A percentile compares a stretch with the other conserved stretches of the same genome.
Evolutionary conservation across 2,329 filamentous ascomycete genomes (phyloP).

Genomic region (Hypoxylon sp.): DNA sequence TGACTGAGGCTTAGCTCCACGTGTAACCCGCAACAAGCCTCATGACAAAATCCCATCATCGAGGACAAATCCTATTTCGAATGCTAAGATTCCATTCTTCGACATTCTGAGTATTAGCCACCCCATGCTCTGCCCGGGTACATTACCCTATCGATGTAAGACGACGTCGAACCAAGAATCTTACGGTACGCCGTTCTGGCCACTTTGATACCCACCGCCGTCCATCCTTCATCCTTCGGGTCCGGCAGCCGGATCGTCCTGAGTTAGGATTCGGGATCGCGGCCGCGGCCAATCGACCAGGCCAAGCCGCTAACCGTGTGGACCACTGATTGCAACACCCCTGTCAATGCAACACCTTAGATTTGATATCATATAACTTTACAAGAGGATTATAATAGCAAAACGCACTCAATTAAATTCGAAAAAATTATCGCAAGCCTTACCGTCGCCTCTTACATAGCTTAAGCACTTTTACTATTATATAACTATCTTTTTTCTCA

Average conservation of each 20-base stretch:
- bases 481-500: neutral
- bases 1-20: neutral
- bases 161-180: neutral
- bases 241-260: slow-evolving; percentile 17
- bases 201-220: neutral
- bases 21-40: neutral
- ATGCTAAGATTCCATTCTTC: neutral
- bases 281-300: neutral
- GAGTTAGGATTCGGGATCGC: too few species aligned
- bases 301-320: slow-evolving; percentile 15
- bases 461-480: neutral
- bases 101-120: neutral
- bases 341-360: too few species aligned
- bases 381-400: neutral
- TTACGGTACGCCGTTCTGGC: neutral
- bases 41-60: neutral
- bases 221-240: slow-evolving; percentile 15
- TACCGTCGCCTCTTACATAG: neutral
- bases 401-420: neutral
- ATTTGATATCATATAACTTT: too few species aligned
- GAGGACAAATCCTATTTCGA: neutral
- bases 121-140: neutral
- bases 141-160: neutral
- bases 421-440: neutral
- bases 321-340: too few species aligned